Base-by-base conservation (phyloP, 345 rosid species). In the Melaleuca quinquenervia region DNA sequence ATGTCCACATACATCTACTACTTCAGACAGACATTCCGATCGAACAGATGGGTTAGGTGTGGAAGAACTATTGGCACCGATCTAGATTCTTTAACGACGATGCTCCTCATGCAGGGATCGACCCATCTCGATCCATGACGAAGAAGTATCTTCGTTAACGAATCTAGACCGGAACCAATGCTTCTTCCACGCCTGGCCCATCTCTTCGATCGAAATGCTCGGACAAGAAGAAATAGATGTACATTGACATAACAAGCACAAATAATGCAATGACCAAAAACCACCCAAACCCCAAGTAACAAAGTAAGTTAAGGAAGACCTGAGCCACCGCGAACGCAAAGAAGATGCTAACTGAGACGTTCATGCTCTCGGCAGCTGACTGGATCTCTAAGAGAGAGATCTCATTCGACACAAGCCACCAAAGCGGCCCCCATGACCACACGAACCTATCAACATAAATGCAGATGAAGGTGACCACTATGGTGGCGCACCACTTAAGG, bases 371-470 rank as follows among this genome's bases (percentile, higher is more conserved):
- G 0, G 98, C 98, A 3, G 96, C 98, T 0, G 98, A 96, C 52
- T 94, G 87, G 70, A 96, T 96, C 84, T 94, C 98, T 24, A 94
- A 64, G 14, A 98, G 98, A 88, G 94, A 96, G 41, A 96, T 96
- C 88, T 96, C 98, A 85, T 96, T 94, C 0, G 97, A 96, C 2
- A 96, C 97, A 45, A 94, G 50, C 98, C 98, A 96, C 4, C 96
- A 96, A 0, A 96, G 94, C 7, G 98, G 98, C 14, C 96, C 97
- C 98, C 98, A 95, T 0, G 98, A 96, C 96, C 98, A 94, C 8
- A 96, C 96, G 49, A 96, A 96, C 11, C 95, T 98, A 0, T 95
- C 86, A 6, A 94, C 96, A 74, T 94, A 94, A 26, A 91, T 85
- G 87, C 97, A 96, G 29, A 94, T 94, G 92, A 96, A 94, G 15